Conservation (phyloP, 768 basidiomycete genomes). For the Coprinellus micaceus region DNA sequence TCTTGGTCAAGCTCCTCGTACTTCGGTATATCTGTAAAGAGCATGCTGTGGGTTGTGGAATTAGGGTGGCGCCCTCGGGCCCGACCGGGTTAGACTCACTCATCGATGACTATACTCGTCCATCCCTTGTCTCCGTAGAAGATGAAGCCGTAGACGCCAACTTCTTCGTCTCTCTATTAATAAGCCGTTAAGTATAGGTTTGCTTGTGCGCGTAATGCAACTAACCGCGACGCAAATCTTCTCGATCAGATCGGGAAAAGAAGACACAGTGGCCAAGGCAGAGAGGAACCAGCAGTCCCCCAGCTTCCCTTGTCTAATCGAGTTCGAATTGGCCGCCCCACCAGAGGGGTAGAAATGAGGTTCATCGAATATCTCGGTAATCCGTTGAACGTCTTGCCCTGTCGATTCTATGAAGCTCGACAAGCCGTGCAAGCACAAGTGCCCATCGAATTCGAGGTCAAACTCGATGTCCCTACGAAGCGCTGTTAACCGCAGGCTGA, state of each 20-base stretch:
- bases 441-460: slow-evolving; percentile 52
- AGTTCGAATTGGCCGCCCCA: slow-evolving; percentile 34
- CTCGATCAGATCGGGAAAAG: slow-evolving; percentile 40
- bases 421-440: slow-evolving; percentile 39
- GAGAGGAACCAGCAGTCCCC: slow-evolving; percentile 56
- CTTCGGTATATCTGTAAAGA: slow-evolving; percentile 48
- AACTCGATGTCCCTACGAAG: slow-evolving; percentile 20
- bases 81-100: slow-evolving; percentile 30
- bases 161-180: slow-evolving; percentile 46
- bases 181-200: too few relatives aligned
- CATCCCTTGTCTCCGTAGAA: slow-evolving; percentile 52
- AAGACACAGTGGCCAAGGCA: slow-evolving; percentile 47
- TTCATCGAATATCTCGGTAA: slow-evolving; percentile 48
- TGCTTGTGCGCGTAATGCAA: not conserved
- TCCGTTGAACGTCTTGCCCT: slow-evolving; percentile 38
- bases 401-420: slow-evolving; percentile 10
- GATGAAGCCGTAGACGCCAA: slow-evolving; percentile 57
- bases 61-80: not conserved
- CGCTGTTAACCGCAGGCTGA: not conserved
- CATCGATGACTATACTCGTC: slow-evolving; percentile 55
- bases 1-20: slow-evolving; percentile 42
- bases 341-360: slow-evolving; percentile 47
- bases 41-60: slow-evolving; percentile 28
- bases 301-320: slow-evolving; percentile 47
- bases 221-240: slow-evolving; percentile 42